A percentile compares a stretch with the other conserved stretches of the same genome.
Evolutionary conservation across 179 eudicot species (phyloP).

Genomic region (Pouteria campechiana): DNA sequence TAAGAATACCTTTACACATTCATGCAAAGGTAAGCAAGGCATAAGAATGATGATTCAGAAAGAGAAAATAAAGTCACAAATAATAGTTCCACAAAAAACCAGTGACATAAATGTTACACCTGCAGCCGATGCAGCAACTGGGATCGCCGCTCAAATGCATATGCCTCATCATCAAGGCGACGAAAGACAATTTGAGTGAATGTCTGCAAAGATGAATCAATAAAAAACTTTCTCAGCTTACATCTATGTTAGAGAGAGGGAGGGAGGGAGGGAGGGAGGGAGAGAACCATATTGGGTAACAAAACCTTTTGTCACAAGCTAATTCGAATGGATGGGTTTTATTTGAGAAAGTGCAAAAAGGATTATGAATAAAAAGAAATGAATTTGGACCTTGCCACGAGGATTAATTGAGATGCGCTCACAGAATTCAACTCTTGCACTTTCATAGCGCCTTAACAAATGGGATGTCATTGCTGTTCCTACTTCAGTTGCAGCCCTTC

Average conservation of each 20-base stretch:
- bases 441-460: conserved; percentile 57
- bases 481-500: conserved; percentile 74
- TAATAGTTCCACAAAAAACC: neutral
- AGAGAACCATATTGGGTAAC: neutral
- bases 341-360: neutral
- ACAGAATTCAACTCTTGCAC: conserved; percentile 75
- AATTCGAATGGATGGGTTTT: neutral
- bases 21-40: neutral
- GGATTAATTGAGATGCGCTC: conserved; percentile 83
- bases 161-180: conserved; percentile 79
- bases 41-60: neutral
- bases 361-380: neutral
- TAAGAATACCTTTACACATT: conserved; percentile 48
- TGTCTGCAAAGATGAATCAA: conserved; percentile 36
- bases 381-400: conserved; percentile 62
- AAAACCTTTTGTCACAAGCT: neutral
- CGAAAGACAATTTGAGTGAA: conserved; percentile 75
- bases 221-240: too few species aligned
- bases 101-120: conserved; percentile 25
- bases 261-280: neutral
- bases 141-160: conserved; percentile 72
- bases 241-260: too few species aligned
- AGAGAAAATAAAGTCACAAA: neutral
- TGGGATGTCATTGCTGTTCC: conserved; percentile 82
- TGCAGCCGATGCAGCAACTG: conserved; percentile 90